These are phyloP conservation scores for Lactifluus echinatus DNA, from an alignment of 768 basidiomycete genomes.

Conservation along the genomic window DNA sequence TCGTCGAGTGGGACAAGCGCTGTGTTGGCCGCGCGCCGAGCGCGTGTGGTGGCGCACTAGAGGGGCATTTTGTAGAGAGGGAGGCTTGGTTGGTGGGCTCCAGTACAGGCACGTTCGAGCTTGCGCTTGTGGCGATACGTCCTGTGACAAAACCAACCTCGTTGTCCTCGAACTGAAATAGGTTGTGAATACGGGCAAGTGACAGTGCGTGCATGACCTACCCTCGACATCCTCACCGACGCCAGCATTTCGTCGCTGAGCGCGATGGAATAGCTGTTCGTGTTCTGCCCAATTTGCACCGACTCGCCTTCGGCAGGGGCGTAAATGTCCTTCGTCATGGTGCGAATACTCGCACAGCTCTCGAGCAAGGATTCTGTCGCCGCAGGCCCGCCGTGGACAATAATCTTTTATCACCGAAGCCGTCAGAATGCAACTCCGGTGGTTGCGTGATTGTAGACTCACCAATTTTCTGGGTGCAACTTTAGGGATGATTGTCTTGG, in stretches of 20 bases:
- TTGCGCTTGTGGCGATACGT: conserved; percentile 74
- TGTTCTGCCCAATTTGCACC: conserved; percentile 91
- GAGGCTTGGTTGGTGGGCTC: conserved; percentile 44
- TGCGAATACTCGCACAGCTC: conserved; percentile 72
- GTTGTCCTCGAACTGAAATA: conserved; percentile 85
- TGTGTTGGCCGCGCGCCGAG: conserved; percentile 61
- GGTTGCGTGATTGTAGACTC: conserved; percentile 17
- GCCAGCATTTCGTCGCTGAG: conserved; percentile 83
- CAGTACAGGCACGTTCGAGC: conserved; percentile 81
- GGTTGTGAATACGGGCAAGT: neutral
- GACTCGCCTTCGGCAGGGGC: conserved; percentile 69
- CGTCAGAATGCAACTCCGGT: conserved; percentile 1
- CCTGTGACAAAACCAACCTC: conserved; percentile 92
- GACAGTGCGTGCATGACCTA: conserved; percentile 32
- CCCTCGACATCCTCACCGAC: conserved; percentile 77
- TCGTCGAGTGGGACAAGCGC: conserved; percentile 77
- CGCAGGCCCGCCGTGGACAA: conserved; percentile 67
- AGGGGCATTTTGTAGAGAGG: neutral
- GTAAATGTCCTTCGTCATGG: conserved; percentile 91
- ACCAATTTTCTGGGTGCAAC: conserved; percentile 96
- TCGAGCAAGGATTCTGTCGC: conserved; percentile 69
- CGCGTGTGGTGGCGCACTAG: conserved; percentile 31
- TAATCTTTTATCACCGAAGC: conserved; percentile 45
- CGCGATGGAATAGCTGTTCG: conserved; percentile 88
- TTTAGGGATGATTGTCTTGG: conserved; percentile 94